Evolutionary conservation across 805 yeast genomes (phyloP), one percentile per base, ranked within the genome.

Genomic region (Metschnikowia gelsemii): DNA sequence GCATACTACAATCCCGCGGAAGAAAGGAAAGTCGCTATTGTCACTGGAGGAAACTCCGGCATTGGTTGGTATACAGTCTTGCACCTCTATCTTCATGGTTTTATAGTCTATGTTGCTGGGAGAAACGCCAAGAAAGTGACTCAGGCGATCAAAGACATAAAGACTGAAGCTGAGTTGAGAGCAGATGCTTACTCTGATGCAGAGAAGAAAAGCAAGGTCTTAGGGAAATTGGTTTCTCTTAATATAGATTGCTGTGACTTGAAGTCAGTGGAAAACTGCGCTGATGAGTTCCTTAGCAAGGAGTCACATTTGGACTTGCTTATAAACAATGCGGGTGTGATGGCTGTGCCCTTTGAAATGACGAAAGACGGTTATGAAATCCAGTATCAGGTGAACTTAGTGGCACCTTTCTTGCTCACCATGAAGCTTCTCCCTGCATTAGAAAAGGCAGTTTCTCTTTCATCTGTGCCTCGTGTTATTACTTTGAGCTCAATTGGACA

Each of bases 21-120:
- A 4, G 59, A 60, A 9, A 49, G 59, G 7, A 47, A 62, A 28
- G 66, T 62, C 4, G 72, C 58, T 1, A 49, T 64, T 5, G 55
- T 69, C 9, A 68, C 74, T 4, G 74, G 73, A 4, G 73, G 68
- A 9, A 64, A 63, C 34, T 57, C 64, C 5, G 74, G 74, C 6
- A 61, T 69, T 35, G 74, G 74, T 9, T 68, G 62, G 63, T 68
- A 48, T 47, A 68, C 72, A 1, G 64, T 55, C 5, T 50, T 68
- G 23, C 71, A 68, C 47, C 57, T 69, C 19, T 66, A 63, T 46
- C 53, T 68, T 19, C 74, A 68, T 35, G 74, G 74, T 1, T 68
- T 59, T 43, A 45, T 51, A 0, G 66, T 68, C 7, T 68, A 68
- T 41, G 43, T 68, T 32, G 62, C 61, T 1, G 74, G 72, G 3